Conservation (phyloP, 1,284 basidiomycete species). For the Ceratobasidium sp. region DNA sequence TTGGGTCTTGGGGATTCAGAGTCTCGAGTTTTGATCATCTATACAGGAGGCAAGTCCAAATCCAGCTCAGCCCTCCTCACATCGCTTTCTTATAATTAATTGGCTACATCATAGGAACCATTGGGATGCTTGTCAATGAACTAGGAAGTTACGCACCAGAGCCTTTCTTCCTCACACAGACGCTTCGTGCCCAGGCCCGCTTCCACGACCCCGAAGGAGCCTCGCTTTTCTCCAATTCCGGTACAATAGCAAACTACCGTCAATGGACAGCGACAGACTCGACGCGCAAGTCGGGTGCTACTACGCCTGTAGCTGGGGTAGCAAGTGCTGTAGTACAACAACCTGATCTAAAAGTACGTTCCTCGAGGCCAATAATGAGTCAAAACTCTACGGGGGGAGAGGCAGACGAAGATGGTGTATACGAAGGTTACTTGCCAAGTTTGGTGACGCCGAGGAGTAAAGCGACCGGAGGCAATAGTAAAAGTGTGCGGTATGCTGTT, state of each 20-base stretch:
- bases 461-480: conserved; percentile 68
- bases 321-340: not conserved
- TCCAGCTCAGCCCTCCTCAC: conserved; percentile 35
- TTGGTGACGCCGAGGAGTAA: conserved; percentile 78
- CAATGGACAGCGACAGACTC: conserved; percentile 62
- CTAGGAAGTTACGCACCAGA: conserved; percentile 81
- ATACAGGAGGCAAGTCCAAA: conserved; percentile 74
- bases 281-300: not conserved
- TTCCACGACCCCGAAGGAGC: conserved; percentile 88
- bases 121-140: conserved; percentile 81
- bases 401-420: conserved; percentile 62
- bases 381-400: not conserved
- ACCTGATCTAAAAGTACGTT: conserved; percentile 72
- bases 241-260: conserved; percentile 76
- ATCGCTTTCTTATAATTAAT: not conserved
- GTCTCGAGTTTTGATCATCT: conserved; percentile 82
- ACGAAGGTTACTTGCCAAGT: conserved; percentile 74
- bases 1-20: conserved; percentile 55
- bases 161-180: conserved; percentile 86
- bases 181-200: conserved; percentile 78
- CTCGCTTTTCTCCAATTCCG: conserved; percentile 78
- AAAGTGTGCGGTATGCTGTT: conserved; percentile 81
- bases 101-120: conserved; percentile 48
- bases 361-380: conserved; percentile 65
- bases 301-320: conserved; percentile 10